Evolutionary conservation across 805 yeast species (phyloP), one percentile per base, ranked within the genome.

Genomic region (Metschnikowia santaceciliae): DNA sequence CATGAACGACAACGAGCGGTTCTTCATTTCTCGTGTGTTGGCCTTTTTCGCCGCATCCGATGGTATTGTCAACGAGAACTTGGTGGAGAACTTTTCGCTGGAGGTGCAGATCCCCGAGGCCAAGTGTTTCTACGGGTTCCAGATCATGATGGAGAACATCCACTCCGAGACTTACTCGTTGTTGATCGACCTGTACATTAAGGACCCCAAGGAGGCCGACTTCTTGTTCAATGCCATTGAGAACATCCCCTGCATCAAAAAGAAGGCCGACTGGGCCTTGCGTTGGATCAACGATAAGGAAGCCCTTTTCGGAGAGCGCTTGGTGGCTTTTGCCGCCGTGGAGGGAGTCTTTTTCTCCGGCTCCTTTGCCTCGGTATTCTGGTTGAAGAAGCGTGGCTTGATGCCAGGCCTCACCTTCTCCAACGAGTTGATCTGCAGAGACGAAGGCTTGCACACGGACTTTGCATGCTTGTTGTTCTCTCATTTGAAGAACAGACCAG

Each of bases 381-480:
- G 99, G 99, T 83, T 92, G 67, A 92, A 94, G 83, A 92, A 92
- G 83, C 87, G 97, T 73, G 99, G 99, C 69, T 79, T 92, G 68
- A 92, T 92, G 99, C 98, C 99, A 35, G 99, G 99, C 67, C 80
- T 92, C 64, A 92, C 98, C 41, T 94, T 92, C 81, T 91, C 98
- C 50, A 92, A 92, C 74, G 99, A 92, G 76, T 83, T 92, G 69
- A 92, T 92, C 64, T 90, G 96, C 68, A 90, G 99, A 76, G 99
- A 92, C 72, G 99, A 92, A 78, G 99, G 99, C 71, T 78, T 94
- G 74, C 99, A 92, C 75, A 92, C 99, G 48, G 99, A 92, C 76
- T 92, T 94, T 72, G 99, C 98, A 32, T 94, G 98, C 73, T 78
- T 92, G 67, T 79, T 92, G 69, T 94, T 89, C 77, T 84, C 96